Evolutionary conservation across 306 rosid genomes (phyloP).

Genomic region (Fagus crenata): DNA sequence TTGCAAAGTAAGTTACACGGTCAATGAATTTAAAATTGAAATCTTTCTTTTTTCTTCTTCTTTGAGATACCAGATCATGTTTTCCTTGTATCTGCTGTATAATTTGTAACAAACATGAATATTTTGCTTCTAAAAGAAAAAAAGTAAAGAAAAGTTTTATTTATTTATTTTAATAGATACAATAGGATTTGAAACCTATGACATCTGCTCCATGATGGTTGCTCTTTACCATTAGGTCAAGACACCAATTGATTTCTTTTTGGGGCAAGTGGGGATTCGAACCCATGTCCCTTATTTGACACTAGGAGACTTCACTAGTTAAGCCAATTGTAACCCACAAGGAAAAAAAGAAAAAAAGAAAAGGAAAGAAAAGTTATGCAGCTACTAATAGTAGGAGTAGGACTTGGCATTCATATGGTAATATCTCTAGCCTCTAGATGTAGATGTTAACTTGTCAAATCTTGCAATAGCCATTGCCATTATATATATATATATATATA

Average conservation of each 20-base stretch:
- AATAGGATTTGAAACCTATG: too few relatives aligned
- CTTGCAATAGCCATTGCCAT: background rate
- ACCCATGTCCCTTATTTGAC: too few relatives aligned
- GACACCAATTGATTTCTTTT: too few relatives aligned
- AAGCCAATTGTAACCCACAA: background rate
- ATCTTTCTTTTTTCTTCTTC: background rate
- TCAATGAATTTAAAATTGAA: background rate
- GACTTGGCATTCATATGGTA: background rate
- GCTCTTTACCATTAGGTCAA: too few relatives aligned
- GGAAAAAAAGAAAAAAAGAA: background rate
- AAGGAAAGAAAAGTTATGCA: background rate
- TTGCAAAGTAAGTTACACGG: conserved; percentile 71
- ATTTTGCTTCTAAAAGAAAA: background rate
- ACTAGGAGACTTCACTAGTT: too few relatives aligned
- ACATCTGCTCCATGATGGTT: too few relatives aligned
- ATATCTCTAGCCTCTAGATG: background rate
- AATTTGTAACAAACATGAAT: background rate
- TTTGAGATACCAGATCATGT: conserved; percentile 3
- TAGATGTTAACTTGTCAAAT: background rate
- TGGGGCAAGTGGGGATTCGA: too few relatives aligned
- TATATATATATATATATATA: too few relatives aligned
- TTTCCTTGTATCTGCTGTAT: background rate
- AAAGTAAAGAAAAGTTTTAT: too few relatives aligned
- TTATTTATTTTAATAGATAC: too few relatives aligned
- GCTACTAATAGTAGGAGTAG: background rate